Evolutionary conservation across 2,329 filamentous ascomycete species (phyloP).

Genomic region (Paecilomyces sp.): DNA sequence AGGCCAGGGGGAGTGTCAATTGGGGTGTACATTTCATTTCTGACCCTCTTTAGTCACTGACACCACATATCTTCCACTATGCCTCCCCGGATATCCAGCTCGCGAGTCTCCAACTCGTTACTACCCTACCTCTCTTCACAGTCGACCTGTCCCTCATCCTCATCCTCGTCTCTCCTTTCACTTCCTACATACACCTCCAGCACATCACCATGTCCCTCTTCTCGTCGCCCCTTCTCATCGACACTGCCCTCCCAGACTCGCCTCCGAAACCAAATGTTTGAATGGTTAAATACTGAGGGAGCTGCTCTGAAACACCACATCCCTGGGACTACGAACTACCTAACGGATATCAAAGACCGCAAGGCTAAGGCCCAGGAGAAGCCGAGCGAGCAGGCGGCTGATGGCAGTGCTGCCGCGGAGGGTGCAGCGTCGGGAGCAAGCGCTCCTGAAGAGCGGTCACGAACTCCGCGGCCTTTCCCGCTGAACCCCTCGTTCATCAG

Average conservation of each 20-base stretch:
- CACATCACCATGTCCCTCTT: constrained; percentile 8
- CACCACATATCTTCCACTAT: constrained; percentile 18
- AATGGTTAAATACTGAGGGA: constrained; percentile 46
- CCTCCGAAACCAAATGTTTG: constrained; percentile 49
- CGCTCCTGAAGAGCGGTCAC: constrained; percentile 7
- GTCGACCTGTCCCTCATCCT: constrained; percentile 13
- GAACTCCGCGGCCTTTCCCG: constrained; percentile 58
- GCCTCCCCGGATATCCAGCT: constrained; percentile 33
- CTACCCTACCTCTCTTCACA: constrained; percentile 23
- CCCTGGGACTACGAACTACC: constrained; percentile 25
- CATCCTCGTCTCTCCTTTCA: constrained; percentile 10
- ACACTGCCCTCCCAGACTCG: constrained; percentile 35
- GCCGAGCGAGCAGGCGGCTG: not conserved
- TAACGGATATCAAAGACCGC: constrained; percentile 13
- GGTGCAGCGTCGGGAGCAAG: constrained; percentile 1
- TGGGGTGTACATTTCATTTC: not conserved
- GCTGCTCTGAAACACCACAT: constrained; percentile 21
- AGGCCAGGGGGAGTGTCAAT: not conserved
- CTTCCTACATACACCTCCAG: constrained; percentile 9
- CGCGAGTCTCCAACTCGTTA: constrained; percentile 25
- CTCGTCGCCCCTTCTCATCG: constrained; percentile 26
- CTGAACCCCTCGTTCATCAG: constrained; percentile 64
- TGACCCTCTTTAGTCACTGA: not conserved
- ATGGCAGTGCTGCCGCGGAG: not conserved
- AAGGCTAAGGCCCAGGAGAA: constrained; percentile 1